Conservation (phyloP, 2,329 filamentous ascomycete species). For the Chaetomiaceae sp. region DNA sequence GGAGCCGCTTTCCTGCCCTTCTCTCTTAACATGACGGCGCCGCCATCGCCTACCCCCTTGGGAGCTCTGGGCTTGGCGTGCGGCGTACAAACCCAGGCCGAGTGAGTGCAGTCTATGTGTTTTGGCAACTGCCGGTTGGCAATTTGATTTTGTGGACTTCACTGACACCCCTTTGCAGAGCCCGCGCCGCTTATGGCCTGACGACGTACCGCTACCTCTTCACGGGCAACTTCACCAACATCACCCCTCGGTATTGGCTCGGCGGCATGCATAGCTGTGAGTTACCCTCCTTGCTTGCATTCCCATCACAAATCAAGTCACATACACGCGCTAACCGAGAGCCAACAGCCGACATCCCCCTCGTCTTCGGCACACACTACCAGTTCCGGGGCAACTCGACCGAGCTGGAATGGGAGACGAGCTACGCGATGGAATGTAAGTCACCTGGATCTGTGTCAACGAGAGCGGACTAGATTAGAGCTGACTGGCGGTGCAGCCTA, state of each 20-base stretch:
- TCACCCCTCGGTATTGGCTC: slow-evolving; percentile 6
- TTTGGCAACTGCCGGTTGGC: too few relatives aligned
- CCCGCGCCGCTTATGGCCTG: background rate
- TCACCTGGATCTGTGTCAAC: background rate
- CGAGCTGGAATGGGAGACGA: slow-evolving; percentile 2
- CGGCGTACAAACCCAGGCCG: background rate
- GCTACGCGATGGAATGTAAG: slow-evolving; percentile 4
- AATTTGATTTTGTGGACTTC: too few relatives aligned
- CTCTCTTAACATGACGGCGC: background rate
- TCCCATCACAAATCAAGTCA: too few relatives aligned
- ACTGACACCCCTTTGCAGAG: background rate
- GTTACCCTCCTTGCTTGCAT: background rate
- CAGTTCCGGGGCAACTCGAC: slow-evolving; percentile 7
- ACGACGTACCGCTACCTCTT: slow-evolving; percentile 1
- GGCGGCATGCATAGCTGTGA: slow-evolving; percentile 5
- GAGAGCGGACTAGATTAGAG: background rate
- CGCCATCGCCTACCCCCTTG: background rate
- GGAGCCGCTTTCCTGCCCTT: slow-evolving; percentile 2
- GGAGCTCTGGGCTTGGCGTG: background rate
- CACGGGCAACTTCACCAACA: slow-evolving; percentile 4
- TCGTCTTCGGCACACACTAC: slow-evolving; percentile 4
- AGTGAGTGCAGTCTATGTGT: background rate
- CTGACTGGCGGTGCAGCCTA: background rate
- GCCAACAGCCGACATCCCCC: slow-evolving; percentile 5
- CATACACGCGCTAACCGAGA: background rate